Base-by-base conservation (phyloP, 257 asterid genomes). In the Solanum virginianum region DNA sequence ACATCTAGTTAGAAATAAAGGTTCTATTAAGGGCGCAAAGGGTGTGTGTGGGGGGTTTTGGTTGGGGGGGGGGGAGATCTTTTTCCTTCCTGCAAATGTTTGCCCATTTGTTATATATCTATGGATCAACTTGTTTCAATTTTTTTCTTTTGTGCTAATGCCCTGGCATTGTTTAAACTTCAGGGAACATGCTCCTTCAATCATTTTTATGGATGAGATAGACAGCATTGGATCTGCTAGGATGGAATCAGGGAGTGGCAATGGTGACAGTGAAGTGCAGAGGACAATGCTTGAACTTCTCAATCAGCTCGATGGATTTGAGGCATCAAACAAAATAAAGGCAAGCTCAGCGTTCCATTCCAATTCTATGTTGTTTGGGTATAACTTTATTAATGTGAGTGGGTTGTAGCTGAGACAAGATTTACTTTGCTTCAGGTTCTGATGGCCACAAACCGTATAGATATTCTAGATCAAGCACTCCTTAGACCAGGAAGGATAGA, bases 241-340 rank as follows among this genome's bases (percentile, higher is more conserved):
- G 70, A 94, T 95, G 97, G 98, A 94, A 88, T 93, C 97, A 84
- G 97, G 98, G 63, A 93, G 96, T 88, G 98, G 98, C 45, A 94
- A 93, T 72, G 98, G 97, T 53, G 98, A 95, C 80, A 94, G 98
- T 91, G 98, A 95, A 89, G 99, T 95, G 71, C 98, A 94, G 89
- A 88, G 97, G 63, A 95, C 98, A 56, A 95, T 95, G 98, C 85
- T 94, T 85, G 99, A 95, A 90, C 98, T 95, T 89, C 95, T 95
- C 81, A 95, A 95, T 88, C 99, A 95, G 84, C 97, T 95, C 59
- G 99, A 95, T 89, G 99, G 99, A 41, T 95, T 95, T 88, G 99
- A 95, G 89, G 98, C 98, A 60, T 95, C 99, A 62, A 95, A 95
- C 84, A 95, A 94, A 91, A 95, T 94, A 22, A 95, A 95, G 81